Base-by-base conservation (phyloP, 495 filamentous ascomycete genomes). In the Pyronema domesticum region DNA sequence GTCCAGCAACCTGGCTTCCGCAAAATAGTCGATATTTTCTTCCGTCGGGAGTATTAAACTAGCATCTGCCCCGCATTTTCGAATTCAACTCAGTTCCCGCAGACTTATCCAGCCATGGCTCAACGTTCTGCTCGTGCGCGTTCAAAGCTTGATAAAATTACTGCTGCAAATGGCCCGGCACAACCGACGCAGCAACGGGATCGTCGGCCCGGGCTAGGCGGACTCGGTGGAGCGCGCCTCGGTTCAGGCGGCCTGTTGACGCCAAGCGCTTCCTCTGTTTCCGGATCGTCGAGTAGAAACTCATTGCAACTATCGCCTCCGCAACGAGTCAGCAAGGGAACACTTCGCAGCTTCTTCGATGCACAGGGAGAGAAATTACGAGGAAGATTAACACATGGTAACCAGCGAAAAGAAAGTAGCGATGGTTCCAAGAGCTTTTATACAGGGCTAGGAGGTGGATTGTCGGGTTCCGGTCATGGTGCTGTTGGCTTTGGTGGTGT, bases 131-230 rank as follows among this genome's bases (percentile, higher is more conserved):
- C 62, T 10, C 61, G 61, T 37, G 62, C 62, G 15, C 61, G 62
- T 45, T 55, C 54, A 15, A 64, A 64, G 61, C 62, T 64, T 50
- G 62, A 64, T 43, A 64, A 64, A 46, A 64, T 64, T 37, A 54
- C 40, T 36, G 53, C 57, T 30, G 14, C 54, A 7, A 50, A 37
- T 23, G 51, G 47, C 6, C 36, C 57, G 9, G 39, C 60, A 8
- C 23, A 54, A 36, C 49, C 42, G 47, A 39, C 19, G 11, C 52
- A 48, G 13, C 2, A 17, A 48, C 14, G 42, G 58, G 0, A 51
- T 55, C 11, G 43, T 47, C 6, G 23, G 58, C 9, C 39, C 44
- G 6, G 37, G 46, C 15, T 43, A 53, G 35, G 34, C 34, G 52
- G 37, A 17, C 13, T 13, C 36, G 60, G 61, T 9, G 34, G 59